A percentile compares a stretch with the other conserved stretches of the same genome.
Evolutionary conservation across 768 basidiomycete species (phyloP).

Genomic region (Suillus americanus): DNA sequence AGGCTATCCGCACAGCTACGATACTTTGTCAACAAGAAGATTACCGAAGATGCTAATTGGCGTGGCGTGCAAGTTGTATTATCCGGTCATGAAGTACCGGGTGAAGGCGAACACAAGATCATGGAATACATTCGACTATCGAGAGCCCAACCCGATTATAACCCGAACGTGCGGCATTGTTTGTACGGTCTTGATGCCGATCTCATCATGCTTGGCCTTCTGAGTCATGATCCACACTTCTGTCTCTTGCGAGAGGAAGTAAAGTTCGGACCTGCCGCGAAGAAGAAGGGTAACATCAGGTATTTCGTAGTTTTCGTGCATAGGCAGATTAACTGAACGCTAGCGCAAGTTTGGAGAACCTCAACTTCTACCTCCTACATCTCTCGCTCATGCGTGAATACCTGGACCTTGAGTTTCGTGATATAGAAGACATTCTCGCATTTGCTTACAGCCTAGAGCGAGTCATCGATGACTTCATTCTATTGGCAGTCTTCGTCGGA

Average conservation of each 20-base stretch:
- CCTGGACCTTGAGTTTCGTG: conserved; percentile 90
- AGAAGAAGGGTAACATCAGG: conserved; percentile 67
- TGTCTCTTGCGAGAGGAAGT: conserved; percentile 97
- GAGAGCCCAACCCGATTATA: conserved; percentile 93
- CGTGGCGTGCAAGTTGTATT: conserved; percentile 87
- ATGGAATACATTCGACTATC: conserved; percentile 98
- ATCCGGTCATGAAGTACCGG: conserved; percentile 97
- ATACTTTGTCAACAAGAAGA: conserved; percentile 98
- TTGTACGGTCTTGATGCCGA: conserved; percentile 98
- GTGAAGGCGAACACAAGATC: conserved; percentile 99
- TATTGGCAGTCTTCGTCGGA: conserved; percentile 95
- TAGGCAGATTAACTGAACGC: conserved; percentile 10
- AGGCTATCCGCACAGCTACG: conserved; percentile 87
- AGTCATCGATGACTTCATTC: conserved; percentile 96
- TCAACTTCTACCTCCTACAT: conserved; percentile 94
- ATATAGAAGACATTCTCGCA: conserved; percentile 61
- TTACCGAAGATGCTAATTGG: conserved; percentile 96
- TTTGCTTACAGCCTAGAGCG: conserved; percentile 91
- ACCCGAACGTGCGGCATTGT: conserved; percentile 96
- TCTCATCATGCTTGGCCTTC: conserved; percentile 94
- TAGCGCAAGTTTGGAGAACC: conserved; percentile 56
- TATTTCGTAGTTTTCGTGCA: conserved; percentile 24
- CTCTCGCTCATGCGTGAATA: conserved; percentile 95
- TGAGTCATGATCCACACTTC: conserved; percentile 99
- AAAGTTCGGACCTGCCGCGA: conserved; percentile 84